Conservation (phyloP, 1,284 basidiomycete species). For the Singerocomus rubriflavus region DNA sequence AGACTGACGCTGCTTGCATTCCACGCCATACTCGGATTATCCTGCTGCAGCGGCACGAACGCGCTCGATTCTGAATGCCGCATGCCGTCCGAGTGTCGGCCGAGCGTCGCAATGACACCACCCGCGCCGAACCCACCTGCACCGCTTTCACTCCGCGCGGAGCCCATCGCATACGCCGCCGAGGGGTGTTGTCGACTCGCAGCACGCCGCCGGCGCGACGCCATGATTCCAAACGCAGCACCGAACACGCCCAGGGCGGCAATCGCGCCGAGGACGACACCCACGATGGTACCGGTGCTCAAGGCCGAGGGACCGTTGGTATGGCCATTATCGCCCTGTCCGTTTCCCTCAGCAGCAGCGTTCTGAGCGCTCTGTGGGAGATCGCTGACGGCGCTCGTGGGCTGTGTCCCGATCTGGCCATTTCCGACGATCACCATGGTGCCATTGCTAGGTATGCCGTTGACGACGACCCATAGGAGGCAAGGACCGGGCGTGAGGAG, state of each 20-base stretch:
- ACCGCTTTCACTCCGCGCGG: constrained; percentile 18
- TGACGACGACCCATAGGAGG: constrained; percentile 75
- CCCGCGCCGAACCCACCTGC: constrained; percentile 24
- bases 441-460: constrained; percentile 82
- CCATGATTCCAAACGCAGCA: constrained; percentile 45
- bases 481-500: constrained; percentile 86
- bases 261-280: constrained; percentile 48
- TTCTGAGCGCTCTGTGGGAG: constrained; percentile 46
- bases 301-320: constrained; percentile 15
- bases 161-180: constrained; percentile 37
- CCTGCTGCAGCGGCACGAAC: constrained; percentile 56
- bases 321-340: constrained; percentile 4
- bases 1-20: constrained; percentile 45
- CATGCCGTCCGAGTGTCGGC: constrained; percentile 14
- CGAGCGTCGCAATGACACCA: constrained; percentile 23
- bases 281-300: constrained; percentile 48
- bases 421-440: constrained; percentile 75
- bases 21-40: constrained; percentile 51
- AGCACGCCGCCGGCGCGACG: constrained; percentile 45
- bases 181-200: constrained; percentile 33
- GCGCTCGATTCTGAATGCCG: constrained; percentile 54
- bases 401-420: constrained; percentile 71
- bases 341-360: constrained; percentile 19
- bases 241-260: constrained; percentile 48
- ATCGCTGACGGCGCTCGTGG: constrained; percentile 39